These are phyloP conservation scores for Jacaranda copaia DNA, from an alignment of 257 asterid species.

Conservation along the genomic window DNA sequence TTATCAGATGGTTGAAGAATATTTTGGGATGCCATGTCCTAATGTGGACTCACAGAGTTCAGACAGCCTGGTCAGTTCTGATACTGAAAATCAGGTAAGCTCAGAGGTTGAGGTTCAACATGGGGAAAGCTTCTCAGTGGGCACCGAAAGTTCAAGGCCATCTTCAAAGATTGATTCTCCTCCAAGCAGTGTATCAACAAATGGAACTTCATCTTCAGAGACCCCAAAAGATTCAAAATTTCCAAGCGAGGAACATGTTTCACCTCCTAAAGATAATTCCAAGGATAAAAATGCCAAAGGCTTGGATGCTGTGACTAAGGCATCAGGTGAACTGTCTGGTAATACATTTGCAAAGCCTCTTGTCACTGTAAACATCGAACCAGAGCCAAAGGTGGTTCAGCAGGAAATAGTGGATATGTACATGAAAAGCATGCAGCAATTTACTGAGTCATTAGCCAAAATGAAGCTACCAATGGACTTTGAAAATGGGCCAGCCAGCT, in stretches of 20 bases:
- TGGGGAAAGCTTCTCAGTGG: constrained; percentile 50
- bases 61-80: constrained; percentile 63
- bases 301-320: constrained; percentile 52
- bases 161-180: constrained; percentile 62
- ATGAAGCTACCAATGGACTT: constrained; percentile 96
- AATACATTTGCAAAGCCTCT: constrained; percentile 54
- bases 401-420: constrained; percentile 97
- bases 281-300: constrained; percentile 48
- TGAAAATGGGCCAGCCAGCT: constrained; percentile 72
- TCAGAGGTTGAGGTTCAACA: constrained; percentile 50
- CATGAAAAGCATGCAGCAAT: constrained; percentile 99
- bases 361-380: constrained; percentile 61
- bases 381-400: constrained; percentile 83
- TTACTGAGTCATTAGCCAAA: constrained; percentile 89
- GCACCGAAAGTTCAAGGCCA: constrained; percentile 33
- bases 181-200: constrained; percentile 63
- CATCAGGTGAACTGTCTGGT: constrained; percentile 40
- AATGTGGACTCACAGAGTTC: constrained; percentile 64
- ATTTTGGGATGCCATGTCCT: constrained; percentile 68
- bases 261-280: constrained; percentile 51
- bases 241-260: constrained; percentile 47
- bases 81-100: constrained; percentile 60
- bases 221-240: constrained; percentile 56
- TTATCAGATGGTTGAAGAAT: constrained; percentile 85
- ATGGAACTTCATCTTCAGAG: constrained; percentile 56